These are phyloP conservation scores for Penicillium frequentans DNA, from an alignment of 2,329 filamentous ascomycete genomes.

Conservation along the genomic window DNA sequence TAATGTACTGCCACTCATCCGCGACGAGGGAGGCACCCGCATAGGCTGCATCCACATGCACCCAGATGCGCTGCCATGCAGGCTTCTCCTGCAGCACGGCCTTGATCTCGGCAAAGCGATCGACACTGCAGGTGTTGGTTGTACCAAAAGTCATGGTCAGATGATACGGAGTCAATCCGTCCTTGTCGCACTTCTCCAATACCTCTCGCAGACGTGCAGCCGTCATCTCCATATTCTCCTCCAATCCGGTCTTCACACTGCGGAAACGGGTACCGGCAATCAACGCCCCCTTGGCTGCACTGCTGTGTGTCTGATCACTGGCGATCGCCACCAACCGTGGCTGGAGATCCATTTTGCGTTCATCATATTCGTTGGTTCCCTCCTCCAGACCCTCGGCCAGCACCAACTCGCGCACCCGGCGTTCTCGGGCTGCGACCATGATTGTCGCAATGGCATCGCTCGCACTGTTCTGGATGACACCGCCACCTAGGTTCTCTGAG, in stretches of 20 bases:
- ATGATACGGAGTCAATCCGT: conserved; percentile 81
- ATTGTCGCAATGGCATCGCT: conserved; percentile 84
- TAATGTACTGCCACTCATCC: conserved; percentile 74
- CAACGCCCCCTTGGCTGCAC: conserved; percentile 81
- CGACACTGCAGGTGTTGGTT: conserved; percentile 83
- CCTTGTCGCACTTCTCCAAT: conserved; percentile 64
- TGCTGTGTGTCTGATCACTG: conserved; percentile 77
- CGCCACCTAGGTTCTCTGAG: conserved; percentile 67
- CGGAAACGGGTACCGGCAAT: conserved; percentile 83
- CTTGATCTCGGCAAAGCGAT: conserved; percentile 73
- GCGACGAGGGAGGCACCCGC: conserved; percentile 82
- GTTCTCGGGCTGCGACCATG: conserved; percentile 83
- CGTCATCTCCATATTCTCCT: conserved; percentile 69
- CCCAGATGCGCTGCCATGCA: conserved; percentile 68
- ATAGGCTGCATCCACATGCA: conserved; percentile 92
- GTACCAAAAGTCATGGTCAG: conserved; percentile 81
- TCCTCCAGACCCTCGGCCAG: conserved; percentile 49
- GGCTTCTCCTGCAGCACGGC: conserved; percentile 49
- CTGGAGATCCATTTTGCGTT: conserved; percentile 65
- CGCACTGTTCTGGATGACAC: conserved; percentile 91
- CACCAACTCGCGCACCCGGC: conserved; percentile 65
- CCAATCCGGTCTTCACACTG: conserved; percentile 62
- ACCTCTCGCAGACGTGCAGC: conserved; percentile 61
- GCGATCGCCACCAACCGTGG: conserved; percentile 76
- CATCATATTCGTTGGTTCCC: conserved; percentile 61